These are phyloP conservation scores for Karstenula rhodostoma DNA, from an alignment of 2,329 filamentous ascomycete species.

Conservation along the genomic window DNA sequence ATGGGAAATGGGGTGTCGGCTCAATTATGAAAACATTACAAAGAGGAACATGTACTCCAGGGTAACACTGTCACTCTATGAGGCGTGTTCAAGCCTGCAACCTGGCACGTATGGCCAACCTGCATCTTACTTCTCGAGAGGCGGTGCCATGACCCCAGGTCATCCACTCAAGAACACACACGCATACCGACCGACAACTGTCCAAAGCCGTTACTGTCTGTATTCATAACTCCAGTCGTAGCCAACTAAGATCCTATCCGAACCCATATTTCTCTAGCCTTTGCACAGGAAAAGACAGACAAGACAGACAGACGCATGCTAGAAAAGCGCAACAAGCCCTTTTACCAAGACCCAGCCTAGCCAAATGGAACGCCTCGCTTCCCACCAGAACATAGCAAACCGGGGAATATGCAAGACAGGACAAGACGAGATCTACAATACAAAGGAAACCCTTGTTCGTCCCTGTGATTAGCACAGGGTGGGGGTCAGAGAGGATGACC, in stretches of 20 bases:
- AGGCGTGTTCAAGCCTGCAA: too few species aligned
- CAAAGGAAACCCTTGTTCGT: background rate
- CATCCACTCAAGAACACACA: background rate
- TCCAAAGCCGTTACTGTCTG: background rate
- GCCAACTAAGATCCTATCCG: background rate
- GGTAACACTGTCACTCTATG: too few species aligned
- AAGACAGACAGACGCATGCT: background rate
- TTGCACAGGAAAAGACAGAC: constrained; percentile 1
- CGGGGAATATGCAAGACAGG: background rate
- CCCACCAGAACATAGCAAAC: background rate
- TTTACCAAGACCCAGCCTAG: background rate
- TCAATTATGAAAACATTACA: too few species aligned
- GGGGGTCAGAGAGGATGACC: background rate
- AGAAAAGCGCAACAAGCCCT: background rate
- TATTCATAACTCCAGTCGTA: constrained; percentile 4
- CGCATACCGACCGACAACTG: background rate
- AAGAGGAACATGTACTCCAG: too few species aligned
- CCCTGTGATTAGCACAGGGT: background rate
- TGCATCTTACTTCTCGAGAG: background rate
- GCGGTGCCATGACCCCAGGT: too few species aligned
- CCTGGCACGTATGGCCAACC: background rate
- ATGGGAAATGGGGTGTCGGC: too few species aligned
- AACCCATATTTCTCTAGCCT: constrained; percentile 6
- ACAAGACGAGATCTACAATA: background rate
- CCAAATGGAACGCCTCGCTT: constrained; percentile 7